These are phyloP conservation scores for Cadophora sp. DNA, from an alignment of 2,329 filamentous ascomycete species.

Conservation along the genomic window DNA sequence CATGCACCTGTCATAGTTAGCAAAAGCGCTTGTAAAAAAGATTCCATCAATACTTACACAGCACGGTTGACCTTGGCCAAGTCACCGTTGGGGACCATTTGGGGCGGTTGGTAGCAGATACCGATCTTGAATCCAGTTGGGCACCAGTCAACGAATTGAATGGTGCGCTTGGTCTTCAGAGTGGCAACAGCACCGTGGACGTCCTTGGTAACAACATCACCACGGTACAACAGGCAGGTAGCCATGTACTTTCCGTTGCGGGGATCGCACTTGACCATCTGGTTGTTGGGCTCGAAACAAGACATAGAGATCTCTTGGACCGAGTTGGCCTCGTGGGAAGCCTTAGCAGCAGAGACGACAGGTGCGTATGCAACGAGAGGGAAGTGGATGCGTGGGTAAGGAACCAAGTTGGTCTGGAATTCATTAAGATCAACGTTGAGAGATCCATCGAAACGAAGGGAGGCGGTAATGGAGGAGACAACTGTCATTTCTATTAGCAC, in stretches of 20 bases:
- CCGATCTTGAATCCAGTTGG: conserved; percentile 99
- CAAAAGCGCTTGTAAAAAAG: conserved; percentile 1
- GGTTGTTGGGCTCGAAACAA: conserved; percentile 99
- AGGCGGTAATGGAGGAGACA: conserved; percentile 97
- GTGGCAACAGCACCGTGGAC: conserved; percentile 90
- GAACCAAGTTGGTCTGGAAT: conserved; percentile 99
- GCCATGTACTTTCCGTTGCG: conserved; percentile 99
- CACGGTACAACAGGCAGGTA: conserved; percentile 96
- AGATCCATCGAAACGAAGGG: conserved; percentile 96
- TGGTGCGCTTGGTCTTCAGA: conserved; percentile 98
- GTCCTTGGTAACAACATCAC: conserved; percentile 97
- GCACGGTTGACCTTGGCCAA: conserved; percentile 97
- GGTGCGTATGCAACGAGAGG: conserved; percentile 96
- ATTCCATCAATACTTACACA: conserved; percentile 70
- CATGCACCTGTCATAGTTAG: conserved; percentile 77
- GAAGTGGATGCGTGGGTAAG: conserved; percentile 99
- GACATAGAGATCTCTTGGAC: conserved; percentile 98
- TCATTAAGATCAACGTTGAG: conserved; percentile 99
- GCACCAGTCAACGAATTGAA: conserved; percentile 99
- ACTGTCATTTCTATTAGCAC: conserved; percentile 59
- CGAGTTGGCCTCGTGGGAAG: conserved; percentile 96
- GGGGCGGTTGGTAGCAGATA: conserved; percentile 99
- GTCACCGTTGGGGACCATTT: conserved; percentile 95
- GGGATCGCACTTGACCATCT: conserved; percentile 99
- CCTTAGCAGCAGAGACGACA: conserved; percentile 93